A percentile compares a stretch with the other conserved stretches of the same genome.
Evolutionary conservation across 2,329 filamentous ascomycete species (phyloP).

Genomic region (Xylariales sp.): DNA sequence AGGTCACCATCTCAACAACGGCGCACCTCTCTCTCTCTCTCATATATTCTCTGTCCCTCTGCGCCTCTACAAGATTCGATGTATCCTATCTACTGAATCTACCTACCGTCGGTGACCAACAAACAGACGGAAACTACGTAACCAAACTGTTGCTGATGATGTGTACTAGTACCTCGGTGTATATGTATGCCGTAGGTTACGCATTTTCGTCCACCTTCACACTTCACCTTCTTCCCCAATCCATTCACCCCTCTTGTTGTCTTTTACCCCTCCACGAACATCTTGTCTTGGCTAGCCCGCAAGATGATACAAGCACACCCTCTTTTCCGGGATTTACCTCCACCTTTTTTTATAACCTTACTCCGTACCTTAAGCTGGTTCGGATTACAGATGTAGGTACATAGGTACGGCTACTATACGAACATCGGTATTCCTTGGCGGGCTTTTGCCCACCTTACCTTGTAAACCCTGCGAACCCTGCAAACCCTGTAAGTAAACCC

Average conservation of each 20-base stretch:
- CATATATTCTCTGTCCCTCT: too few species aligned
- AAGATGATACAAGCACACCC: slow-evolving; percentile 20
- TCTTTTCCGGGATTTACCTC: background rate
- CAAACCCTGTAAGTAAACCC: too few species aligned
- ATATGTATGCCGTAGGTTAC: too few species aligned
- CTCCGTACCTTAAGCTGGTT: background rate
- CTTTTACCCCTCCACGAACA: slow-evolving; percentile 13
- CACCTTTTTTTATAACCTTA: slow-evolving; percentile 6
- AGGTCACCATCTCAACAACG: too few species aligned
- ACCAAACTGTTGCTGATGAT: too few species aligned
- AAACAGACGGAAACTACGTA: too few species aligned
- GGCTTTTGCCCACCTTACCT: slow-evolving; percentile 2
- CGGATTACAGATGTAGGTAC: slow-evolving; percentile 4
- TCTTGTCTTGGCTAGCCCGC: background rate
- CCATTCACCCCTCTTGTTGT: slow-evolving; percentile 7
- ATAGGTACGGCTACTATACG: background rate
- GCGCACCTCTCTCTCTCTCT: too few species aligned
- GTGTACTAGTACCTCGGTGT: too few species aligned
- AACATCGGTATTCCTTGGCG: slow-evolving; percentile 9
- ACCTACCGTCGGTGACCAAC: too few species aligned
- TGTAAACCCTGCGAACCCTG: too few species aligned
- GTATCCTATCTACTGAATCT: too few species aligned
- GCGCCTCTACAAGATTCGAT: too few species aligned
- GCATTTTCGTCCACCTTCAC: background rate
- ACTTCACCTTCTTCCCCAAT: slow-evolving; percentile 9